Evolutionary conservation across 192 early-diverging fungal genomes (phyloP).

Genomic region (Kickxella alabastrina): DNA sequence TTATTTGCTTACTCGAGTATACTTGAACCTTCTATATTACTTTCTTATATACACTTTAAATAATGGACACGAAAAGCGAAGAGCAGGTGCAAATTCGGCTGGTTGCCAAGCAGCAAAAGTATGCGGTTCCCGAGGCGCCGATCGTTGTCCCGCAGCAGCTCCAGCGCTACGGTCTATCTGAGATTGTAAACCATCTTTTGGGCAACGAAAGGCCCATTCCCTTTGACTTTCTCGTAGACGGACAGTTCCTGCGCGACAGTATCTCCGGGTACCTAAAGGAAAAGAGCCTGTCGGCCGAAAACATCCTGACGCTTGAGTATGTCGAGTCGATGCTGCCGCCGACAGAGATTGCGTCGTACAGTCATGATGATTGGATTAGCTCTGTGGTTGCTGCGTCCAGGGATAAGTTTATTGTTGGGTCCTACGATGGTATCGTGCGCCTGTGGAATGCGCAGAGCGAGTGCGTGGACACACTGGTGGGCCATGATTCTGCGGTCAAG

Average conservation of each 20-base stretch:
- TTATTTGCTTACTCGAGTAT: neutral
- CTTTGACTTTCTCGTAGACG: constrained; percentile 91
- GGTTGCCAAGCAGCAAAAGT: constrained; percentile 66
- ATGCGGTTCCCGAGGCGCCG: constrained; percentile 75
- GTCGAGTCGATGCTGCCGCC: constrained; percentile 91
- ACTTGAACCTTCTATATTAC: no score
- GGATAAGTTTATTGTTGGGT: constrained; percentile 65
- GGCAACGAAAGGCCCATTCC: constrained; percentile 60
- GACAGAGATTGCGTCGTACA: constrained; percentile 65
- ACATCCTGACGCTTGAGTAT: constrained; percentile 84
- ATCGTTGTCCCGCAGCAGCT: constrained; percentile 85
- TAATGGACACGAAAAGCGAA: constrained; percentile 35
- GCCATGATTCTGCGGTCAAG: constrained; percentile 74
- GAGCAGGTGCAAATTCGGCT: constrained; percentile 85
- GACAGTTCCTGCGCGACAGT: constrained; percentile 80
- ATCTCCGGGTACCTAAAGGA: constrained; percentile 70
- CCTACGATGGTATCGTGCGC: constrained; percentile 79
- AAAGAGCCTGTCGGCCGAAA: constrained; percentile 60
- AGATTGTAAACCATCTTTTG: constrained; percentile 92
- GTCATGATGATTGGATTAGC: constrained; percentile 96
- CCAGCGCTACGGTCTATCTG: constrained; percentile 83
- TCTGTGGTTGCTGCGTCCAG: constrained; percentile 51
- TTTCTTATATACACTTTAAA: neutral
- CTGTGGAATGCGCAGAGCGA: constrained; percentile 78
- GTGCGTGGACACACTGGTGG: constrained; percentile 60